Evolutionary conservation across 2,329 filamentous ascomycete genomes (phyloP), one percentile per base, ranked within the genome.

Genomic region (Penicillium sp.): DNA sequence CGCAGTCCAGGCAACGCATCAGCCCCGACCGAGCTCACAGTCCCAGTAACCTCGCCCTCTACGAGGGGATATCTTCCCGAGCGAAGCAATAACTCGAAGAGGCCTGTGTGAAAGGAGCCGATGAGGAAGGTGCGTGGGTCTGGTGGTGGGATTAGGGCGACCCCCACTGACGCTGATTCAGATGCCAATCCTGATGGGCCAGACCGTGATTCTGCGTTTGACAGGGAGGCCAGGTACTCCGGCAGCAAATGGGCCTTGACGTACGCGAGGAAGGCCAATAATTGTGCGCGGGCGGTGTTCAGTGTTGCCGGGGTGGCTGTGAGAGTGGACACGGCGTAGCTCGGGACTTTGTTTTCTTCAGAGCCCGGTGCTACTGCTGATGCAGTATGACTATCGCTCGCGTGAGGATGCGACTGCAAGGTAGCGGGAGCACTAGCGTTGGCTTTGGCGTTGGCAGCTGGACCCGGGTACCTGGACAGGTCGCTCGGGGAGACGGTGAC

Each of bases 81-180:
- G 18, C 27, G 54, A 49, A 56, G 60, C 13, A 78, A 63, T 5
- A 74, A 55, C 3, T 56, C 59, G 46, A 72, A 69, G 4, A 79
- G 61, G 5, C 66, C 70, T 43, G 73, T 72, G 54, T 78, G 71
- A 31, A 79, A 51, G 39, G 69, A 66, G 0, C 77, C 78, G 27
- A 79, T 65, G 3, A 79, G 66, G 31, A 79, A 70, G 4, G 74
- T 67, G 1, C 58, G 61, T 11, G 70, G 68, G 18, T 66, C 59
- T 4, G 69, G 67, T 11, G 69, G 54, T 13, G 67, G 69, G n/a
- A 74, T 64, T 43, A 69, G 58, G n/a, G 61, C 36, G 24, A 66
- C 58, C 51, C 53, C 57, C 46, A 18, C 46, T 46, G 39, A 27
- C 11, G 39, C 18, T 7, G 40, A 35, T 31, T 40, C 27, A 6